Conservation (phyloP, 169 alveolate species). For the Plasmodium blacklocki region DNA sequence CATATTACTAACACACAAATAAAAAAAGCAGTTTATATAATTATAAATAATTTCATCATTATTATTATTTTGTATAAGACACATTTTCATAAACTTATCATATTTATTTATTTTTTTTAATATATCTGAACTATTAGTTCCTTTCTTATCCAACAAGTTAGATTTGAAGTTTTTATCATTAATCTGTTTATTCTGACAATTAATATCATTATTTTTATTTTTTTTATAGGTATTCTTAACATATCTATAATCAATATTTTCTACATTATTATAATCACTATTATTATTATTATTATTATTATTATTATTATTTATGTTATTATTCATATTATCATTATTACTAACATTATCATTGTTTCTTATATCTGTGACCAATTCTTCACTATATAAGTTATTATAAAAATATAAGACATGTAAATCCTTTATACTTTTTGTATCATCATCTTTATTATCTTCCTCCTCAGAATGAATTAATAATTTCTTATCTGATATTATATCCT, state of each 20-base stretch:
- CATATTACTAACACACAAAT: constrained; percentile 47
- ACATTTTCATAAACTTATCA: constrained; percentile 21
- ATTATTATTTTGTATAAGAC: constrained; percentile 11
- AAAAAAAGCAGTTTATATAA: constrained; percentile 32
- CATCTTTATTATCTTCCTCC: constrained; percentile 24
- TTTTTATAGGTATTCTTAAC: neutral
- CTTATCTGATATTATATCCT: too few species aligned
- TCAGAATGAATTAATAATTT: too few species aligned
- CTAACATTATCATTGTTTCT: neutral
- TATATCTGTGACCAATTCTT: neutral
- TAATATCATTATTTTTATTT: too few species aligned
- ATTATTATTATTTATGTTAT: neutral
- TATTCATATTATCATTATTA: constrained; percentile 5
- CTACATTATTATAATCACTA: neutral
- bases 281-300: neutral
- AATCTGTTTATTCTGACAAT: too few species aligned
- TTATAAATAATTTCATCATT: constrained; percentile 34
- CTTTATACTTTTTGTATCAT: constrained; percentile 11
- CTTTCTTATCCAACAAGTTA: neutral
- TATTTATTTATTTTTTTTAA: constrained; percentile 2
- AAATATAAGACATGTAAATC: constrained; percentile 56
- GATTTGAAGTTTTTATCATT: neutral
- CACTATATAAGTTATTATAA: constrained; percentile 17
- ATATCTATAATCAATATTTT: neutral
- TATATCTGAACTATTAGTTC: neutral